These are phyloP conservation scores for Chrysanthemum seticuspe DNA, from an alignment of 129 eudicot species.

Conservation along the genomic window DNA sequence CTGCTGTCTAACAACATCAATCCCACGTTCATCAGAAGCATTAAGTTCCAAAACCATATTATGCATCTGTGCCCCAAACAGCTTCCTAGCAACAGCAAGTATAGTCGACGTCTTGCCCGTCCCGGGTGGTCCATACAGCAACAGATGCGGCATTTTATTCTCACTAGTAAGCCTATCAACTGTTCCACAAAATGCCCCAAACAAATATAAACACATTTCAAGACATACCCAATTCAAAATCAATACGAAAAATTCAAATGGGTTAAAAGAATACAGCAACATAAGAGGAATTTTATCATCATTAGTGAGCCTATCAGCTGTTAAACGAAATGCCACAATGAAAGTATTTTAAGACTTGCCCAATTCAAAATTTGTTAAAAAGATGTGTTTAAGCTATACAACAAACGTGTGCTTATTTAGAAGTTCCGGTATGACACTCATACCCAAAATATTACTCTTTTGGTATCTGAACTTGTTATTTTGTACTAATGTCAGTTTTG, in stretches of 20 bases:
- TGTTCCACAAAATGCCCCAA: constrained; percentile 44
- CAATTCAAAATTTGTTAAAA: too few relatives aligned
- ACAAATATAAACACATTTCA: not conserved
- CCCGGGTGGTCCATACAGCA: constrained; percentile 96
- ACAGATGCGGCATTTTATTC: constrained; percentile 88
- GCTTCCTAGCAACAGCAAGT: constrained; percentile 86
- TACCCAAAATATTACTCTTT: too few relatives aligned
- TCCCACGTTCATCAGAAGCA: constrained; percentile 97
- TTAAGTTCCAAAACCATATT: constrained; percentile 94
- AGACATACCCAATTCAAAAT: not conserved
- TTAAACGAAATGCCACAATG: too few relatives aligned
- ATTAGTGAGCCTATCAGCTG: too few relatives aligned
- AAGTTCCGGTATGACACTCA: too few relatives aligned
- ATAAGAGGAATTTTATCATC: too few relatives aligned
- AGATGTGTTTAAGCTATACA: too few relatives aligned
- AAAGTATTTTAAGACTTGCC: too few relatives aligned
- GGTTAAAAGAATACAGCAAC: not conserved
- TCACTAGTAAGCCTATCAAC: constrained; percentile 96
- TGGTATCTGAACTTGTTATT: too few relatives aligned
- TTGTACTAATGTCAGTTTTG: too few relatives aligned
- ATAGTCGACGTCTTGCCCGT: constrained; percentile 97
- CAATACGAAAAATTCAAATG: not conserved
- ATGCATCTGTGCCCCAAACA: constrained; percentile 79
- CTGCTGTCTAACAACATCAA: constrained; percentile 98
- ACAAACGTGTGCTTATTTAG: too few relatives aligned